These are phyloP conservation scores for Ceriops decandra DNA, from an alignment of 345 rosid genomes.

Conservation along the genomic window DNA sequence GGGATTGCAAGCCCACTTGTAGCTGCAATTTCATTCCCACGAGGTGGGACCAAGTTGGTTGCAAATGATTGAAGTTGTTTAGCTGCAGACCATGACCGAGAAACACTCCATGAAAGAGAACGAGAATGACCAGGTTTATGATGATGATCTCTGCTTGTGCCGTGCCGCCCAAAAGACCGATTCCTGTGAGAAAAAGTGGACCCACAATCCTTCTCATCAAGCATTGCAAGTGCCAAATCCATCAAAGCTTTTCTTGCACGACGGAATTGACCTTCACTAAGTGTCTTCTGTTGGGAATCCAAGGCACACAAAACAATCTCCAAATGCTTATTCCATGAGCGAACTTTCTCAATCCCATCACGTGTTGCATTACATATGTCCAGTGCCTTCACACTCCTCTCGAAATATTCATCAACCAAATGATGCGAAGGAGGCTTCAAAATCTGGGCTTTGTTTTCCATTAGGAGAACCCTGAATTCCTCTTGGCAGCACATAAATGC, in stretches of 20 bases:
- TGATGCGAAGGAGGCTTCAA: slow-evolving; percentile 42
- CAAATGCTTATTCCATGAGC: slow-evolving; percentile 61
- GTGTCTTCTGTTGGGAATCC: slow-evolving; percentile 17
- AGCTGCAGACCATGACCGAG: slow-evolving; percentile 43
- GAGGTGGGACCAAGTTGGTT: slow-evolving; percentile 28
- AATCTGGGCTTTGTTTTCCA: slow-evolving; percentile 20
- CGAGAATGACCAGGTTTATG: slow-evolving; percentile 29
- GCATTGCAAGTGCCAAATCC: slow-evolving; percentile 37
- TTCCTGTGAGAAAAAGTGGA: slow-evolving; percentile 31
- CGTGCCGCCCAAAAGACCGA: slow-evolving; percentile 32
- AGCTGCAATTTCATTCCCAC: slow-evolving; percentile 28
- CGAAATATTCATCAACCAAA: slow-evolving; percentile 49
- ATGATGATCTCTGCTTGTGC: slow-evolving; percentile 13
- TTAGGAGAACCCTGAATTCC: slow-evolving; percentile 33
- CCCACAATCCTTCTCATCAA: slow-evolving; percentile 37
- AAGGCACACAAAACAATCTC: slow-evolving; percentile 63
- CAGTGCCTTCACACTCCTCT: slow-evolving; percentile 75
- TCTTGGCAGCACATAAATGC: slow-evolving; percentile 39
- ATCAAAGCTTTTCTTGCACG: slow-evolving; percentile 42
- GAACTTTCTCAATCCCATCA: slow-evolving; percentile 77
- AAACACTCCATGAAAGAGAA: slow-evolving; percentile 45
- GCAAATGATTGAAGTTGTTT: slow-evolving; percentile 39
- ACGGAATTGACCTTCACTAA: slow-evolving; percentile 35
- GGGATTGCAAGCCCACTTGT: slow-evolving; percentile 35
- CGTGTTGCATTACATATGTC: slow-evolving; percentile 84